Evolutionary conservation across 1,284 basidiomycete species (phyloP).

Genomic region (Ganoderma lucidum): DNA sequence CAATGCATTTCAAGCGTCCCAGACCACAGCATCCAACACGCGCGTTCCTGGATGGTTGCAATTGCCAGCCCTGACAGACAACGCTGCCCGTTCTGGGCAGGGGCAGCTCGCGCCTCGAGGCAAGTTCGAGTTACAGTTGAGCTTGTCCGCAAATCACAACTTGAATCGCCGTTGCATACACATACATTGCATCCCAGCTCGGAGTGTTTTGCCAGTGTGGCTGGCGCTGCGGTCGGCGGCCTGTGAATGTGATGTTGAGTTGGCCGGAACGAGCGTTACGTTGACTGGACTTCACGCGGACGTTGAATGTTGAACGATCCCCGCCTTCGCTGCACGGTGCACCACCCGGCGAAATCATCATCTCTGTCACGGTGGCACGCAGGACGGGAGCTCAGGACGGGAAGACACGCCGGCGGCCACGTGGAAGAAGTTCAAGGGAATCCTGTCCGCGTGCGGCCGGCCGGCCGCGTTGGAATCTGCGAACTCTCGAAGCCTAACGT

Average conservation of each 20-base stretch:
- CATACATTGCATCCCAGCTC: background rate
- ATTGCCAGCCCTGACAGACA: background rate
- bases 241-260: background rate
- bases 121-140: background rate
- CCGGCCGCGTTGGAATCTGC: background rate
- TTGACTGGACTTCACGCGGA: background rate
- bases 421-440: background rate
- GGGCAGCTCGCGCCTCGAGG: background rate
- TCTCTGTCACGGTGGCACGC: background rate
- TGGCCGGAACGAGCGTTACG: background rate
- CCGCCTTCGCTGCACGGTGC: background rate
- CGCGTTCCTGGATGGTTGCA: slow-evolving; percentile 3
- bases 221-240: background rate
- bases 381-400: background rate
- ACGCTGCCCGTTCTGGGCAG: background rate
- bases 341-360: background rate
- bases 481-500: background rate
- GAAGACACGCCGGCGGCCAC: slow-evolving; percentile 1
- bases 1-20: slow-evolving; percentile 1
- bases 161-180: background rate
- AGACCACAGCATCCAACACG: background rate
- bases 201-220: background rate
- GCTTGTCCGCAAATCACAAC: background rate
- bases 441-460: background rate
- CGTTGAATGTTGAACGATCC: background rate